Evolutionary conservation across 306 rosid species (phyloP), one percentile per base, ranked within the genome.

Genomic region (Vicia faba): DNA sequence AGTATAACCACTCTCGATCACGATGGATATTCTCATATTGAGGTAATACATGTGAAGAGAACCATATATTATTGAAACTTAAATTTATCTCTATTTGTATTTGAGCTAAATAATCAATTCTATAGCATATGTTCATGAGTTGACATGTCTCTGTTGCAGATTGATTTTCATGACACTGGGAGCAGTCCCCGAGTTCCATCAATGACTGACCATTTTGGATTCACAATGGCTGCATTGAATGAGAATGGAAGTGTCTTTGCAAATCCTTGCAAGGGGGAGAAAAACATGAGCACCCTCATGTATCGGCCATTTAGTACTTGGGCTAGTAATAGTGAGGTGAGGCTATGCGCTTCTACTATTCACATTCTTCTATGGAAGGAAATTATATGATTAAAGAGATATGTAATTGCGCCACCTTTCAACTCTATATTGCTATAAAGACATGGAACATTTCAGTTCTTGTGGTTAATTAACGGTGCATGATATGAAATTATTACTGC

Each of bases 161-260:
- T 87, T 55, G 96, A 92, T 81, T 92, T 89, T 83, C 98, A 92
- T 79, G 96, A 92, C 75, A 89, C 99, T 67, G 84, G 97, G 53
- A 81, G 91, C 28, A 79, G 87, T 69, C 95, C 95, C 5, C 83
- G 99, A 79, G 88, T 90, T 83, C 99, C 99, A 26, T 86, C 97
- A 55, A 90, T 93, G 99, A 93, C 86, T 3, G 97, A 93, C 68
- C 95, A 93, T 84, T 93, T 93, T 82, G 99, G 97, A 79, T 93
- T 90, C 73, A 86, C 99, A 54, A 86, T 93, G 95, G 99, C 99
- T 40, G 87, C 97, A 5, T 73, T 93, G 51, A 88, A 84, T 84
- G 99, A 88, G 67, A 82, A 61, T 51, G 97, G 97, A 23, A 73
- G 97, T 0, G 89, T 90, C 62, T 83, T 90, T 72, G 99, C 97